Percentiles rank a stretch among this genome's conserved stretches.
phyloP scores from a whole-genome alignment of 75 land plant species.

The Picea glauca region DNA sequence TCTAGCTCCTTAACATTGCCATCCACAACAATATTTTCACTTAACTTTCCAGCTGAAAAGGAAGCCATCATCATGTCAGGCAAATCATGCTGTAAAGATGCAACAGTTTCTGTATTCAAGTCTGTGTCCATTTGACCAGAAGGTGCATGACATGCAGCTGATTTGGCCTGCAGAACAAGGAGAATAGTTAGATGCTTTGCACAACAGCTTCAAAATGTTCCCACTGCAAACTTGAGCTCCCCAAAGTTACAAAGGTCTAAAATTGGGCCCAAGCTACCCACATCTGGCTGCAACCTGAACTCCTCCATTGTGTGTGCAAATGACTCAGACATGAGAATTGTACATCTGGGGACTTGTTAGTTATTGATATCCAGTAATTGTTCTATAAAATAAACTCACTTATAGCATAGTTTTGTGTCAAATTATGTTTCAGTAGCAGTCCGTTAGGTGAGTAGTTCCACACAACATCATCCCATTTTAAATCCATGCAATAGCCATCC shows the following conservation, averaged over 20 bases:
- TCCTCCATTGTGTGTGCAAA: background rate
- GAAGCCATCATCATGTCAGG: background rate
- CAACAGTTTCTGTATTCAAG: background rate
- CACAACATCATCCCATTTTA: background rate
- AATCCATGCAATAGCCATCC: background rate
- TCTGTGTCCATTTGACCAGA: conserved; percentile 4
- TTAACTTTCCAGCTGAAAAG: background rate
- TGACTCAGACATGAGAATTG: background rate
- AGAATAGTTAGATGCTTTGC: conserved; percentile 1
- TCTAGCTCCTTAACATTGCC: background rate
- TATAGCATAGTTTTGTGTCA: too few relatives aligned
- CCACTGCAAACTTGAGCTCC: background rate
- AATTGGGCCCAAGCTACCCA: background rate
- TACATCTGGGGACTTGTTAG: background rate
- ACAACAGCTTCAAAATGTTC: background rate
- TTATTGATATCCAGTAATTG: background rate
- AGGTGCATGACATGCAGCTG: background rate
- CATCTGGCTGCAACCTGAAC: background rate
- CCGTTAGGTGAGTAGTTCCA: background rate
- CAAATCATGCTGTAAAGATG: background rate
- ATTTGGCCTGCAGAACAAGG: too few relatives aligned
- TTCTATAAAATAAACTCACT: too few relatives aligned
- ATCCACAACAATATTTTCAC: conserved; percentile 1
- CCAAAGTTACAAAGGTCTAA: background rate
- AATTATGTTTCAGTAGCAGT: too few relatives aligned